Evolutionary conservation across 306 rosid species (phyloP).

Genomic region (Sicyos baderoa): DNA sequence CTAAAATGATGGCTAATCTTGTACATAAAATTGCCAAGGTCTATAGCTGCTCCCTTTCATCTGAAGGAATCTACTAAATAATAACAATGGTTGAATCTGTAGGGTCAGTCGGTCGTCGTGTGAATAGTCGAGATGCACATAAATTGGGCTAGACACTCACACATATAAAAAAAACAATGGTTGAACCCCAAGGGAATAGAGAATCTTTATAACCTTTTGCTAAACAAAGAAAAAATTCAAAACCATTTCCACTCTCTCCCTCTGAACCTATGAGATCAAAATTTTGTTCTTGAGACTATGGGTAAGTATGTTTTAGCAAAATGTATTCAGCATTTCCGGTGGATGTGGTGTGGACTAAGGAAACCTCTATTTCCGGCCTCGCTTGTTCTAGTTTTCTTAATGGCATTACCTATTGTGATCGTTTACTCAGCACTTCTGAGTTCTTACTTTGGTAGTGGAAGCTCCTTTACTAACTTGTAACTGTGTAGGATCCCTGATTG

Average conservation of each 20-base stretch:
- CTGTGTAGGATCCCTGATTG: not conserved
- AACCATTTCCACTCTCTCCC: not conserved
- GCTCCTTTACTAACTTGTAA: not conserved
- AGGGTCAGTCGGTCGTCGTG: no score
- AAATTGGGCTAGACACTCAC: no score
- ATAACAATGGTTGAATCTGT: not conserved
- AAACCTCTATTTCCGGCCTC: not conserved
- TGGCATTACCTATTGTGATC: not conserved
- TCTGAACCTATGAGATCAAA: not conserved
- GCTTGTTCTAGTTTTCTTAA: not conserved
- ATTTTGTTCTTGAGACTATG: not conserved
- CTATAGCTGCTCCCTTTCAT: not conserved
- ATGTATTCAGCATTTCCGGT: not conserved
- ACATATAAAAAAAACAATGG: not conserved
- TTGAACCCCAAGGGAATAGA: not conserved
- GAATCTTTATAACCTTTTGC: constrained; percentile 1
- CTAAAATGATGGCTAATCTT: not conserved
- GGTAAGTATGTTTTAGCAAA: not conserved
- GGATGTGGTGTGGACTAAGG: not conserved
- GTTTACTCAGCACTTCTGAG: not conserved
- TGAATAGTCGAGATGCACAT: no score
- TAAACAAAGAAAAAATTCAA: not conserved
- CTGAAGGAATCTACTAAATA: not conserved
- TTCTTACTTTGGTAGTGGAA: not conserved
- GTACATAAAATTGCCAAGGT: not conserved